Conservation (phyloP, 2,329 filamentous ascomycete species). For the Colletotrichum theobromicola region DNA sequence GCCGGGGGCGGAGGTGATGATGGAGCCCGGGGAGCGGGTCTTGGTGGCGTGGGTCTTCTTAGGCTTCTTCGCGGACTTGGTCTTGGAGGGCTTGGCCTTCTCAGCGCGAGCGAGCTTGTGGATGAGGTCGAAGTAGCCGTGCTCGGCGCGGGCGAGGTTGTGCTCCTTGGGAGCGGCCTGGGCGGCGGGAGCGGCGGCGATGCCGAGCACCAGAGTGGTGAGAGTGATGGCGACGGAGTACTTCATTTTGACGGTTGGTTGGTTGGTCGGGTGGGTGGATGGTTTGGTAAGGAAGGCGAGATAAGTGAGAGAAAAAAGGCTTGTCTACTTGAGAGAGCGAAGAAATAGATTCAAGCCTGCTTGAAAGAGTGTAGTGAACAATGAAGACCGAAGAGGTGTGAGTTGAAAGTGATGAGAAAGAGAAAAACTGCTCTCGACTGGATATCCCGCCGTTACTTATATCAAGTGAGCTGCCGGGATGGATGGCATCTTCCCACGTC, state of each 20-base stretch:
- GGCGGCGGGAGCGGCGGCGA: slow-evolving; percentile 8
- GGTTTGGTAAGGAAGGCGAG: not conserved
- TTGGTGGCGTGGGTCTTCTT: slow-evolving; percentile 7
- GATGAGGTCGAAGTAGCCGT: slow-evolving; percentile 15
- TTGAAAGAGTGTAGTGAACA: slow-evolving; percentile 17
- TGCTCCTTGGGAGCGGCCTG: not conserved
- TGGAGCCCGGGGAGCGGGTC: not conserved
- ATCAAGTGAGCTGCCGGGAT: not conserved
- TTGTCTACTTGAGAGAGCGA: slow-evolving; percentile 12
- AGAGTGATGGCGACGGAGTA: slow-evolving; percentile 10
- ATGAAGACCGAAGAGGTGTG: not conserved
- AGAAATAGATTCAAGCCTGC: slow-evolving; percentile 18
- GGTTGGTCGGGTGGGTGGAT: not conserved
- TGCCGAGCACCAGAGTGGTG: slow-evolving; percentile 16
- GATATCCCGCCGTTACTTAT: slow-evolving; percentile 12
- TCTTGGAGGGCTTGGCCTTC: slow-evolving; percentile 2
- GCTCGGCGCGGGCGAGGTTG: slow-evolving; percentile 6
- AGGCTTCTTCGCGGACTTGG: not conserved
- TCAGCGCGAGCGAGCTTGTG: slow-evolving; percentile 14
- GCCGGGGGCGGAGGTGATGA: slow-evolving; percentile 12
- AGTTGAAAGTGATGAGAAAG: not conserved
- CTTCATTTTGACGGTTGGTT: slow-evolving; percentile 11
- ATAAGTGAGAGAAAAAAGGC: not conserved
- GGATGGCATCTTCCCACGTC: not conserved
- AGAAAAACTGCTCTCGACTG: not conserved